A percentile compares a stretch with the other conserved stretches of the same genome.
These are phyloP conservation scores for Ilyonectria mors-panacis DNA, from an alignment of 2,329 filamentous ascomycete genomes.

Conservation along the genomic window DNA sequence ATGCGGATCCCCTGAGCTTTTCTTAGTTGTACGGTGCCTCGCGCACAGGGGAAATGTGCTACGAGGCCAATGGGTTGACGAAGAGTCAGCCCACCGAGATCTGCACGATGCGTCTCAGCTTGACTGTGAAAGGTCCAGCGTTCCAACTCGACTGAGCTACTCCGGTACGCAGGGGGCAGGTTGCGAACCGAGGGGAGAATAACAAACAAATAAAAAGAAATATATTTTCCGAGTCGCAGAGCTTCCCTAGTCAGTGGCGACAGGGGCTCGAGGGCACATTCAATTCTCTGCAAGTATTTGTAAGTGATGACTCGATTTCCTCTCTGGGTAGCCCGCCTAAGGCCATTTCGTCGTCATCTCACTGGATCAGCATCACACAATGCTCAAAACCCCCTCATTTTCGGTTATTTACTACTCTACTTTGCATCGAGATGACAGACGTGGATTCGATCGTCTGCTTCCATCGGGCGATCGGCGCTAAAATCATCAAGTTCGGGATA, in stretches of 20 bases:
- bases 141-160: slow-evolving; percentile 19
- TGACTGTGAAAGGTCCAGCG: slow-evolving; percentile 6
- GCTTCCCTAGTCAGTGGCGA: background rate
- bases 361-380: background rate
- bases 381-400: background rate
- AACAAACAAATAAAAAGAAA: background rate
- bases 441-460: background rate
- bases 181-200: background rate
- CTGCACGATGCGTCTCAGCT: slow-evolving; percentile 19
- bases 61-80: background rate
- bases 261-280: background rate
- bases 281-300: slow-evolving; percentile 7
- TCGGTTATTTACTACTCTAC: background rate
- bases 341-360: slow-evolving; percentile 3
- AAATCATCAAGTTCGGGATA: no score
- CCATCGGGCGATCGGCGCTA: background rate
- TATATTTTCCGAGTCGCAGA: background rate
- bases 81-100: slow-evolving; percentile 8
- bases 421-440: background rate
- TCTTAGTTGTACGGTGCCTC: background rate
- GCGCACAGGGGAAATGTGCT: background rate
- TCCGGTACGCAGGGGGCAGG: slow-evolving; percentile 8
- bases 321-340: slow-evolving; percentile 16
- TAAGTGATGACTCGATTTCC: slow-evolving; percentile 20
- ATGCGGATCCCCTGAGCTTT: background rate